Conservation (phyloP, 1,139 yeast genomes). For the Kodamaea arcana region DNA sequence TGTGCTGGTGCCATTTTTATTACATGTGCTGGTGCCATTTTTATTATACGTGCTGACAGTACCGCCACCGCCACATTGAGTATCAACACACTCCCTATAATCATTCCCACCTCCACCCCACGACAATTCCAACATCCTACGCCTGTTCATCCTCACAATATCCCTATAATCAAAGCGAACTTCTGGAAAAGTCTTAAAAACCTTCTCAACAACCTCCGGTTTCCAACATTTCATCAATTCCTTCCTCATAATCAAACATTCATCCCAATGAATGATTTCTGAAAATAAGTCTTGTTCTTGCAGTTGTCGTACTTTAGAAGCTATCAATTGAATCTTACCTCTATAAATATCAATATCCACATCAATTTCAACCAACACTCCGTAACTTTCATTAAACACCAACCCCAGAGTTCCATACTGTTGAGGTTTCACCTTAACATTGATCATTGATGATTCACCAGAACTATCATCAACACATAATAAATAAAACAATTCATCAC, state of each 20-base stretch:
- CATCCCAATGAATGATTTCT: constrained; percentile 33
- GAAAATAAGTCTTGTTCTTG: constrained; percentile 13
- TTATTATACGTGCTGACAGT: too few relatives aligned
- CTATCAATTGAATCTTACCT: constrained; percentile 3
- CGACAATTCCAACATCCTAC: not conserved
- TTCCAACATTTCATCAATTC: not conserved
- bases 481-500: not conserved
- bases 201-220: not conserved
- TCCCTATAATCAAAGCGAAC: not conserved
- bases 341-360: constrained; percentile 4
- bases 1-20: too few relatives aligned
- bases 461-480: constrained; percentile 25
- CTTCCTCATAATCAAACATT: not conserved
- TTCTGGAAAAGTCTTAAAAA: not conserved
- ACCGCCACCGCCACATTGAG: too few relatives aligned
- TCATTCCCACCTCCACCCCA: too few relatives aligned
- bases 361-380: constrained; percentile 9
- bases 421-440: constrained; percentile 9
- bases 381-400: constrained; percentile 6
- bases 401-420: constrained; percentile 10
- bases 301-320: constrained; percentile 1
- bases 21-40: too few relatives aligned
- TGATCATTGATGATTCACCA: constrained; percentile 14
- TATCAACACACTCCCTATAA: too few relatives aligned
- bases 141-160: not conserved